Evolutionary conservation across 1,284 basidiomycete genomes (phyloP), one percentile per base, ranked within the genome.

Genomic region (Fomitopsis betulina): DNA sequence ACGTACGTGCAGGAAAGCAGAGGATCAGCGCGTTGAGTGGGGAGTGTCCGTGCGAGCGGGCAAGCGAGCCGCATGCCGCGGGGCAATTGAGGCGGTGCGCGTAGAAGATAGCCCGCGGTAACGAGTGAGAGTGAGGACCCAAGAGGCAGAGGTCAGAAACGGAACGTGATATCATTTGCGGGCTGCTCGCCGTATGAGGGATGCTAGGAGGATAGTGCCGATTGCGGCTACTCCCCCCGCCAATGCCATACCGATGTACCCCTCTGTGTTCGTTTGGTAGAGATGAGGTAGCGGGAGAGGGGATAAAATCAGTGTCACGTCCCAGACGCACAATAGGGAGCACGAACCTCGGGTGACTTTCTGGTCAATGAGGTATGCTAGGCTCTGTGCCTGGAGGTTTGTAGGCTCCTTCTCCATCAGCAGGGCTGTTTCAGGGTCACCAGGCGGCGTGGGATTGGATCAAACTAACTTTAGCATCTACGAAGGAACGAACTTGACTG

Each of bases 241-340:
- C 45, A 99, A 79, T 10, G 94, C 96, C 88, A 98, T 95, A 55
- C 96, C 96, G 52, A 94, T 89, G 72, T 94, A 95, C 21, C 93
- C 92, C 73, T 96, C 93, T 95, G 71, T 23, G 25, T 2, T 13
- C 17, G 6, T 3, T 38, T 7, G 25, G 15, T 27, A 37, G 19
- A 9, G 25, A 38, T 0, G 47, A 19, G 13, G 23, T 19, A 32
- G 25, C 17, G 43, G 27, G 13, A 56, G 13, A 56, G 15, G 51
- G 30, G 35, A n/a, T 58, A 25, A 59, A 63, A n/a, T 57, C 30
- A 53, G 50, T 15, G 21, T 38, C 19, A 33, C 52, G 21, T 35
- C 17, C 17, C 54, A 27, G 32, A 25, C 55, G 32, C 13, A 37
- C 35, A 43, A 32, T 27, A 53, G 43, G 17, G 43, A 43, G 50